Percentiles rank a stretch among this genome's conserved stretches.
Evolutionary conservation across 129 eudicot genomes (phyloP).

Genomic region (Escallonia rubra): DNA sequence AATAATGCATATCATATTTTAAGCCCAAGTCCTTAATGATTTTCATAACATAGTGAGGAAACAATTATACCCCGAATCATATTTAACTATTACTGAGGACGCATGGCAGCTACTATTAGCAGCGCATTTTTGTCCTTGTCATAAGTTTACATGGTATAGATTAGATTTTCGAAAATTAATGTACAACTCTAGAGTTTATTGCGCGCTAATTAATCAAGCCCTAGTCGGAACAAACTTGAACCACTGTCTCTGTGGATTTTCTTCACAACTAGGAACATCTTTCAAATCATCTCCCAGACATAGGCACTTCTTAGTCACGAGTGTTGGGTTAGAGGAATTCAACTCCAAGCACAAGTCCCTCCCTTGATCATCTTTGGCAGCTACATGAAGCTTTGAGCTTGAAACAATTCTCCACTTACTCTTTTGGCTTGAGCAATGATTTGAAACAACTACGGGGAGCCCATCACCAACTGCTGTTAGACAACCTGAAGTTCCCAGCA

Average conservation of each 20-base stretch:
- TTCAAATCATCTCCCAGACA: constrained; percentile 38
- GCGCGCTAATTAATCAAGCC: no score
- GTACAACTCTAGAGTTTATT: no score
- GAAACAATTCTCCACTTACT: constrained; percentile 48
- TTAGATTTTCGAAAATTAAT: no score
- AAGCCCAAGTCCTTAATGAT: no score
- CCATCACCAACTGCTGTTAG: constrained; percentile 25
- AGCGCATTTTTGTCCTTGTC: no score
- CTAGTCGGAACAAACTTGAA: constrained; percentile 38
- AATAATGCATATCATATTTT: no score
- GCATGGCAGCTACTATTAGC: no score
- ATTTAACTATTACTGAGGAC: no score
- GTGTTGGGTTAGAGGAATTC: constrained; percentile 16
- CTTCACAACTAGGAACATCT: constrained; percentile 34
- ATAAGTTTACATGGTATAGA: no score
- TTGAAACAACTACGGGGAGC: constrained; percentile 9
- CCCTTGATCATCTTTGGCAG: constrained; percentile 33
- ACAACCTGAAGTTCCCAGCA: constrained; percentile 18
- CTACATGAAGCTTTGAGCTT: constrained; percentile 46
- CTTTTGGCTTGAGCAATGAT: constrained; percentile 24
- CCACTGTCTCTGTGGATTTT: constrained; percentile 69
- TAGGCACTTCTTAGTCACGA: constrained; percentile 53
- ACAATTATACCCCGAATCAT: no score
- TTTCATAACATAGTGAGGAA: no score
- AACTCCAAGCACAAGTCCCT: constrained; percentile 53